phyloP scores from a whole-genome alignment of 2,329 filamentous ascomycete species.

The Pseudogymnoascus sp. region DNA sequence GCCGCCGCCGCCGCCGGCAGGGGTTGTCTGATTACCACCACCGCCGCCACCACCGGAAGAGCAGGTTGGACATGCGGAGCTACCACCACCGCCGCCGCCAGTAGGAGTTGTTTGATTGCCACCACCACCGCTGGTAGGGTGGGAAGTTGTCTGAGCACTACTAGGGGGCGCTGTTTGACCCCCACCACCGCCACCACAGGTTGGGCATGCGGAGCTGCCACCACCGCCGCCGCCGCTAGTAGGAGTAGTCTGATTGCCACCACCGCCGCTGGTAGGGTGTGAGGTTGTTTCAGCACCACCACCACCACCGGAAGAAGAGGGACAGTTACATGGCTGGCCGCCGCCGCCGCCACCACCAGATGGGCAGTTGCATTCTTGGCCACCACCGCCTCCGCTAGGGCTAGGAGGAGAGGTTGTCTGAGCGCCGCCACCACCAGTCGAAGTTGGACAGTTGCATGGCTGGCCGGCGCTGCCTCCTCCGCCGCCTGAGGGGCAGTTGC shows the following conservation, averaged over 20 bases:
- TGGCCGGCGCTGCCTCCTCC: background rate
- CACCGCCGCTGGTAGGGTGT: background rate
- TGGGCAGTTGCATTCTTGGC: background rate
- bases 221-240: background rate
- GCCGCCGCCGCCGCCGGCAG: background rate
- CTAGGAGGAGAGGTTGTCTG: background rate
- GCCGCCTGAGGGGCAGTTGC: background rate
- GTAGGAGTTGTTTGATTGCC: background rate
- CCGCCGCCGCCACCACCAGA: background rate
- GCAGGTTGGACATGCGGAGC: background rate
- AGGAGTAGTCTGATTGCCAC: background rate
- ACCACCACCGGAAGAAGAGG: background rate
- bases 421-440: background rate
- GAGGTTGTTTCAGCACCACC: background rate
- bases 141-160: background rate
- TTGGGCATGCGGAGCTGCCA: background rate
- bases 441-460: background rate
- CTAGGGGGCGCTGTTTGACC: background rate
- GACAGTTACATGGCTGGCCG: background rate
- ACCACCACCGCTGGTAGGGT: background rate
- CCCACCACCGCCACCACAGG: background rate
- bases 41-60: background rate
- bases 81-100: background rate
- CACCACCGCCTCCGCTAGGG: background rate
- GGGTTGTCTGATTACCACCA: background rate